Conservation (phyloP, 2,329 filamentous ascomycete species). For the Talaromyces pinophilus region DNA sequence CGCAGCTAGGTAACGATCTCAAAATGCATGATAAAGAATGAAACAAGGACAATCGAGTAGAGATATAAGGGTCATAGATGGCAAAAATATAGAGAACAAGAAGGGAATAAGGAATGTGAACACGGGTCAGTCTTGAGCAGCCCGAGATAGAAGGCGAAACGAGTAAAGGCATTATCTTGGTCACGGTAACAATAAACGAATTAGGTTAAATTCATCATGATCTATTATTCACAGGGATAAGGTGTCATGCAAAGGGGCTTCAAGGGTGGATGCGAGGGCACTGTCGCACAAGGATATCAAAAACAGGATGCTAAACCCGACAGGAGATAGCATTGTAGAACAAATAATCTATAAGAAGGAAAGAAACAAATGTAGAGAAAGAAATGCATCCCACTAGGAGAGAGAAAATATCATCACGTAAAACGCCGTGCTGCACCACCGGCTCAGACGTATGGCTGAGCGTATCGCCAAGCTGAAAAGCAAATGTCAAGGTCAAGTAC, state of each 20-base stretch:
- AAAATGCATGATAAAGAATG: not conserved
- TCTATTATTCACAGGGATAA: conserved; percentile 18
- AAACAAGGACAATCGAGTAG: not conserved
- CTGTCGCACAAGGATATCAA: conserved; percentile 20
- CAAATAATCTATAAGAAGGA: conserved; percentile 19
- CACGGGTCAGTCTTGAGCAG: not conserved
- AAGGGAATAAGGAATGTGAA: conserved; percentile 1
- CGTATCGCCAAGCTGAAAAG: not conserved
- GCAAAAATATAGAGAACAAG: not conserved
- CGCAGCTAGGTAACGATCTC: not conserved
- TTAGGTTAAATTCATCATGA: conserved; percentile 8
- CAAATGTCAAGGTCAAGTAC: conserved; percentile 2
- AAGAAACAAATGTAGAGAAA: conserved; percentile 1
- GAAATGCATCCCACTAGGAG: not conserved
- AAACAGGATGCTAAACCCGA: not conserved
- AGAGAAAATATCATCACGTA: conserved; percentile 7
- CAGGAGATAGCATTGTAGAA: conserved; percentile 16
- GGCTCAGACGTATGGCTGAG: not conserved
- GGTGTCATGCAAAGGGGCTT: conserved; percentile 15
- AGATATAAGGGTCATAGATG: not conserved
- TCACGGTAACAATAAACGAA: not conserved
- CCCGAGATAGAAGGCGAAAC: not conserved
- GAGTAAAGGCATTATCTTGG: conserved; percentile 9
- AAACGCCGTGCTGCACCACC: conserved; percentile 12
- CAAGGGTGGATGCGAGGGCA: conserved; percentile 4